Conservation (phyloP, 805 yeast genomes). For the Candida tammaniensis region DNA sequence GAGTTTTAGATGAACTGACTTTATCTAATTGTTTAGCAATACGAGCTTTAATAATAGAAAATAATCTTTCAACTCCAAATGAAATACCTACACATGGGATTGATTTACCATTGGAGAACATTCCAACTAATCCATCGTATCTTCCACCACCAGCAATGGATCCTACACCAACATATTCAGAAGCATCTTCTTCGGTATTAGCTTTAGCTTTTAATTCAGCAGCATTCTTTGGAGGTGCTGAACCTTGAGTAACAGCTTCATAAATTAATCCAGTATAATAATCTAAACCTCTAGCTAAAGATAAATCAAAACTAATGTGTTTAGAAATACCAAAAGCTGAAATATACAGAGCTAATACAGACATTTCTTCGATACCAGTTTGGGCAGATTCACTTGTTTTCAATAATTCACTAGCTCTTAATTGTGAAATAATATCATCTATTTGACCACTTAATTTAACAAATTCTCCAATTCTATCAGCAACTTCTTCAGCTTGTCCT, state of each 20-base stretch:
- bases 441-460: constrained; percentile 83
- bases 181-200: constrained; percentile 64
- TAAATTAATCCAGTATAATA: constrained; percentile 96
- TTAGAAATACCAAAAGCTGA: constrained; percentile 76
- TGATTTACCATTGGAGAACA: constrained; percentile 89
- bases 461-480: constrained; percentile 88
- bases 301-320: constrained; percentile 80
- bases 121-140: constrained; percentile 93
- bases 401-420: constrained; percentile 58
- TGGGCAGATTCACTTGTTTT: constrained; percentile 68
- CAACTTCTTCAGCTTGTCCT: constrained; percentile 86
- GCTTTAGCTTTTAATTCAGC: constrained; percentile 47
- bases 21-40: constrained; percentile 54
- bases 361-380: constrained; percentile 80
- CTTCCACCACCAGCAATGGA: constrained; percentile 99
- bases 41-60: constrained; percentile 83
- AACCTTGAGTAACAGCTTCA: constrained; percentile 92
- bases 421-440: constrained; percentile 53
- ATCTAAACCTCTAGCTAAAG: constrained; percentile 95
- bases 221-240: constrained; percentile 92
- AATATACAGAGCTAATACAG: constrained; percentile 66
- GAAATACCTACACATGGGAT: constrained; percentile 98
- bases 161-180: constrained; percentile 96
- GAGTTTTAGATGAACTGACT: constrained; percentile 82
- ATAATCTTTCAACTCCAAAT: constrained; percentile 93